Conservation (phyloP, 1,284 basidiomycete species). For the Cystobasidium slooffiae region DNA sequence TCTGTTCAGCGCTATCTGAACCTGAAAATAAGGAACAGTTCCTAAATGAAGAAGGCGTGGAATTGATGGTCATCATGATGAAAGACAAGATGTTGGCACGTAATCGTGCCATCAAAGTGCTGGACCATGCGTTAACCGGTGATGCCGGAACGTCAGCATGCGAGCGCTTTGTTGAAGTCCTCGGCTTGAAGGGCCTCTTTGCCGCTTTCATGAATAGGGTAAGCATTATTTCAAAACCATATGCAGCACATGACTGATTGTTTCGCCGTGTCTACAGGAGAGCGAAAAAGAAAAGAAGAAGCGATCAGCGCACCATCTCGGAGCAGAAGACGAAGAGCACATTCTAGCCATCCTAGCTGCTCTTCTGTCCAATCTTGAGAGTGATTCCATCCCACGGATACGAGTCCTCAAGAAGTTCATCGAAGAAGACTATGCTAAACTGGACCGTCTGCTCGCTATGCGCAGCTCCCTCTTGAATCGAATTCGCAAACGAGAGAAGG, state of each 20-base stretch:
- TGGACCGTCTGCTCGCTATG: slow-evolving; percentile 87
- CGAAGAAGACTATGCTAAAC: slow-evolving; percentile 85
- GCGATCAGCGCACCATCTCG: slow-evolving; percentile 55
- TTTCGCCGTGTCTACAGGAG: not conserved
- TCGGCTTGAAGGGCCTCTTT: slow-evolving; percentile 88
- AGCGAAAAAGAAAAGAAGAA: slow-evolving; percentile 62
- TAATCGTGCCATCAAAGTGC: slow-evolving; percentile 80
- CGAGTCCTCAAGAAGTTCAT: slow-evolving; percentile 92
- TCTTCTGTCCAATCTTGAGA: slow-evolving; percentile 83
- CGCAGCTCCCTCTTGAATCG: slow-evolving; percentile 67
- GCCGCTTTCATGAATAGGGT: slow-evolving; percentile 92
- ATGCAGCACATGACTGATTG: not conserved
- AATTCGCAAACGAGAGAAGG: slow-evolving; percentile 67
- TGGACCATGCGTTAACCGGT: slow-evolving; percentile 89
- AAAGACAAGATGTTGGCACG: slow-evolving; percentile 81
- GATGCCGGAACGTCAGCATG: slow-evolving; percentile 74
- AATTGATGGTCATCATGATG: slow-evolving; percentile 95
- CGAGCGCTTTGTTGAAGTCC: slow-evolving; percentile 81
- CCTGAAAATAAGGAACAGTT: slow-evolving; percentile 78
- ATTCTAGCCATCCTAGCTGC: slow-evolving; percentile 85
- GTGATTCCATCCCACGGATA: slow-evolving; percentile 78
- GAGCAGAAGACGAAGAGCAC: slow-evolving; percentile 83
- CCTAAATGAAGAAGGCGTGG: slow-evolving; percentile 87
- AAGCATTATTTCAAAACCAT: slow-evolving; percentile 39
- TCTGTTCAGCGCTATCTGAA: slow-evolving; percentile 81